Percentiles rank a stretch among this genome's conserved stretches.
phyloP scores from a whole-genome alignment of 2,329 filamentous ascomycete genomes.

The Aspergillus fumigatiaffinis region DNA sequence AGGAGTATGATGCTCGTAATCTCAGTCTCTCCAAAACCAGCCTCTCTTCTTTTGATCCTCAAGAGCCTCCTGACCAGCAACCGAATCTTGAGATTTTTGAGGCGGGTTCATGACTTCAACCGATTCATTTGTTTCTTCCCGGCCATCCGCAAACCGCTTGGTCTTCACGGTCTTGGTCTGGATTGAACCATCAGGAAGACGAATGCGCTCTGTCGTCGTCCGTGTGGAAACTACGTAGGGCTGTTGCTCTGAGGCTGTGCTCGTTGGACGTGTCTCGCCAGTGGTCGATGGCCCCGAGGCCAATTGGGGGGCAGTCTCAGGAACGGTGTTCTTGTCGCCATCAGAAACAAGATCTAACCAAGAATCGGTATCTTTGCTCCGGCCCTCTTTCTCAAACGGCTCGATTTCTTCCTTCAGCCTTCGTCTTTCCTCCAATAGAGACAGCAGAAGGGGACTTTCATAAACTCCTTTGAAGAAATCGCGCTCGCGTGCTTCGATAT shows the following conservation, averaged over 20 bases:
- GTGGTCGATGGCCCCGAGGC: background rate
- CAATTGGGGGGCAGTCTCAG: slow-evolving; percentile 12
- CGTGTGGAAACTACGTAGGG: slow-evolving; percentile 50
- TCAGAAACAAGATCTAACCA: slow-evolving; percentile 28
- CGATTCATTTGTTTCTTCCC: slow-evolving; percentile 56
- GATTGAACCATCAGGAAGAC: slow-evolving; percentile 54
- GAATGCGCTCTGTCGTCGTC: slow-evolving; percentile 54
- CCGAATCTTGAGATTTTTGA: slow-evolving; percentile 7
- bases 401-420: slow-evolving; percentile 18
- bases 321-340: slow-evolving; percentile 20
- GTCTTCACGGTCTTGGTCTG: slow-evolving; percentile 56
- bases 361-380: slow-evolving; percentile 18
- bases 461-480: slow-evolving; percentile 24
- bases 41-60: slow-evolving; percentile 16
- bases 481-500: slow-evolving; percentile 31
- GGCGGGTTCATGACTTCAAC: slow-evolving; percentile 39
- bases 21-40: slow-evolving; percentile 39
- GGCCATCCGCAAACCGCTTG: slow-evolving; percentile 57
- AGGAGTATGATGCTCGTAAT: background rate
- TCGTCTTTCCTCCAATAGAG: slow-evolving; percentile 31
- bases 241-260: slow-evolving; percentile 7
- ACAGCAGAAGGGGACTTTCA: slow-evolving; percentile 33
- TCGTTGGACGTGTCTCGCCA: background rate
- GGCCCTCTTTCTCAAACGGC: background rate
- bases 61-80: slow-evolving; percentile 8